These are phyloP conservation scores for Trichoderma atrobrunneum DNA, from an alignment of 2,329 filamentous ascomycete genomes.

Conservation along the genomic window DNA sequence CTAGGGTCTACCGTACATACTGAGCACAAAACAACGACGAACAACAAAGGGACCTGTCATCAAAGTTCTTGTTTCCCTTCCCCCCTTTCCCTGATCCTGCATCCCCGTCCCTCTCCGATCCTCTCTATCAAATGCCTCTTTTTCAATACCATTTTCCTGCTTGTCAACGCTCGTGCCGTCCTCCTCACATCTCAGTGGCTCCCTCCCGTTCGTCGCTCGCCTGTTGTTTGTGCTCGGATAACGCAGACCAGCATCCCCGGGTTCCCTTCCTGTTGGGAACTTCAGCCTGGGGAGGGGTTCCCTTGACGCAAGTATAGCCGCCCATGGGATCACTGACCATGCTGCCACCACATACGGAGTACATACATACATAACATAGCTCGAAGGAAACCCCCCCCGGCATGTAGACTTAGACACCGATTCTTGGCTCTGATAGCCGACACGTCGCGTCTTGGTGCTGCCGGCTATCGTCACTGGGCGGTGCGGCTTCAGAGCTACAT, in stretches of 20 bases:
- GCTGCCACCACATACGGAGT: too few species aligned
- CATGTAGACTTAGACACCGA: slow-evolving; percentile 12
- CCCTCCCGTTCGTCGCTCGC: neutral
- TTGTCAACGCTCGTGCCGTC: neutral
- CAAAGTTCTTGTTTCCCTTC: neutral
- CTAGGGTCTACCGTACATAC: neutral
- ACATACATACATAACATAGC: too few species aligned
- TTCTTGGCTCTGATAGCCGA: neutral
- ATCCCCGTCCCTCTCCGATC: neutral
- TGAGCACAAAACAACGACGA: neutral
- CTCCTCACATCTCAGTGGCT: slow-evolving; percentile 7
- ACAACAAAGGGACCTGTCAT: neutral
- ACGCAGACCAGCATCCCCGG: neutral
- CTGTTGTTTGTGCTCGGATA: neutral
- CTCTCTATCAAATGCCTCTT: neutral
- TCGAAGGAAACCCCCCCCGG: neutral
- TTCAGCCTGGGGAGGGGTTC: neutral
- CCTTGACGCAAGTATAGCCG: slow-evolving; percentile 2
- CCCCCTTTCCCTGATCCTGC: neutral
- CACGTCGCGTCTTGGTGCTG: neutral
- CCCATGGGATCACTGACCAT: neutral
- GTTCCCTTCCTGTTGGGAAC: neutral
- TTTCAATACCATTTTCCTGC: neutral
- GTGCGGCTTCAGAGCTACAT: neutral
- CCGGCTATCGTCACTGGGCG: neutral